Evolutionary conservation across 176 grass and related monocot species (phyloP).

Genomic region (Juncus inflexus): DNA sequence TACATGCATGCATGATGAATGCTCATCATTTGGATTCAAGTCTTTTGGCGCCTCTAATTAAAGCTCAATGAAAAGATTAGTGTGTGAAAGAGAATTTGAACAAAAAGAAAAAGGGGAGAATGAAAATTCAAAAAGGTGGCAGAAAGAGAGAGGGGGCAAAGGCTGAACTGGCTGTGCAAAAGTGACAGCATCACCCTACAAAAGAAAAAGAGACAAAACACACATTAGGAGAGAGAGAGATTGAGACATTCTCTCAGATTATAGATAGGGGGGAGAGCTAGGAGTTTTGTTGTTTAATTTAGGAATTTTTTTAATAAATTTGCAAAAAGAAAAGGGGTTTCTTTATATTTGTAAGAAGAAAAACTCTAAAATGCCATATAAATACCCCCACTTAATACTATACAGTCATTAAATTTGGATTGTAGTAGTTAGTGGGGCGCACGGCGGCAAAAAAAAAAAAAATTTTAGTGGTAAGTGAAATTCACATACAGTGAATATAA

Average conservation of each 20-base stretch:
- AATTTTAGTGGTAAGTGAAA: no score
- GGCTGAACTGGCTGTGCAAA: slow-evolving; percentile 47
- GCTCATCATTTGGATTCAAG: slow-evolving; percentile 24
- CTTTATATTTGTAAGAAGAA: no score
- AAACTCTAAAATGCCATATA: no score
- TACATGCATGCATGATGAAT: slow-evolving; percentile 16
- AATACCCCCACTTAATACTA: no score
- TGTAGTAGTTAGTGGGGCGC: no score
- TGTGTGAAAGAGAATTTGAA: slow-evolving; percentile 22
- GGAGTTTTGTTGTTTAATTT: no score
- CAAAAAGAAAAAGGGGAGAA: slow-evolving; percentile 23
- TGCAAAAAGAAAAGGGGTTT: no score
- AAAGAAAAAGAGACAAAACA: slow-evolving; percentile 50
- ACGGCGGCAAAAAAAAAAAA: no score
- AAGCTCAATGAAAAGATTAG: slow-evolving; percentile 26
- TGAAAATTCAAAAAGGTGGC: slow-evolving; percentile 22
- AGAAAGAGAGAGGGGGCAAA: slow-evolving; percentile 52
- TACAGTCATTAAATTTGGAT: no score
- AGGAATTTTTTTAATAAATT: no score
- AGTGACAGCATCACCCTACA: slow-evolving; percentile 34
- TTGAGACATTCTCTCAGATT: slow-evolving; percentile 17
- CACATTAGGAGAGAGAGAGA: not conserved
- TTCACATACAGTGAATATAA: no score
- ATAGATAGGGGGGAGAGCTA: not conserved
- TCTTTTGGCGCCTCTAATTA: slow-evolving; percentile 28